These are phyloP conservation scores for Lycium ferocissimum DNA, from an alignment of 257 asterid species.

Conservation along the genomic window DNA sequence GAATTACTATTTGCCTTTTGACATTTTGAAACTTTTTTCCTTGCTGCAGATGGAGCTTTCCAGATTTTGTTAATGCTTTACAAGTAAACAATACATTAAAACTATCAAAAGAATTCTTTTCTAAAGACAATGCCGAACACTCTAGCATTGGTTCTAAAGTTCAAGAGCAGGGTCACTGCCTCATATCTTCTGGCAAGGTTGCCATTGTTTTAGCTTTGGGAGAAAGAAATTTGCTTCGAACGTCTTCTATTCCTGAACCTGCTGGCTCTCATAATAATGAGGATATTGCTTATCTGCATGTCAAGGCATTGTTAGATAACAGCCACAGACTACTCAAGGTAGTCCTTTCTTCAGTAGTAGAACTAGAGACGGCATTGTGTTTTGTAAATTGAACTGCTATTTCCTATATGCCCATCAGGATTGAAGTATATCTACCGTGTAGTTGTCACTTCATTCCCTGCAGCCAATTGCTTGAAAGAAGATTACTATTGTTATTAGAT, in stretches of 20 bases:
- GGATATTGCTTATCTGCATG: conserved; percentile 34
- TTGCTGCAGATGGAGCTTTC: conserved; percentile 35
- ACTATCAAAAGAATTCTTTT: conserved; percentile 45
- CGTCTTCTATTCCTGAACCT: conserved; percentile 37
- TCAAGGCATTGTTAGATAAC: conserved; percentile 59
- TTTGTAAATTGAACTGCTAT: neutral
- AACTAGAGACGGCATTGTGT: neutral
- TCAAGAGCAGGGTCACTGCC: conserved; percentile 58
- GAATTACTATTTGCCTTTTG: neutral
- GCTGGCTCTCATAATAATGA: conserved; percentile 44
- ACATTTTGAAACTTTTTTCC: neutral
- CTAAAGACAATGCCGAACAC: conserved; percentile 45
- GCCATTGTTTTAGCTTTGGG: conserved; percentile 61
- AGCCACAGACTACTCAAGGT: conserved; percentile 59
- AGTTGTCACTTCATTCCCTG: neutral
- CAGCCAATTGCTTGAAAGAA: neutral
- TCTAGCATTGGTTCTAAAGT: conserved; percentile 48
- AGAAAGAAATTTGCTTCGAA: conserved; percentile 41
- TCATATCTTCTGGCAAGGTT: conserved; percentile 71
- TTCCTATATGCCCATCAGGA: neutral
- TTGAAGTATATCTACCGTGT: neutral
- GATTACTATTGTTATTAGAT: neutral
- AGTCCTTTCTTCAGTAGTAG: conserved; percentile 31
- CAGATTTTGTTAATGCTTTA: conserved; percentile 46
- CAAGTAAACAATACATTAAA: conserved; percentile 52